Evolutionary conservation across 2,329 filamentous ascomycete species (phyloP), one percentile per base, ranked within the genome.

Genomic region (Claviceps humidiphila): DNA sequence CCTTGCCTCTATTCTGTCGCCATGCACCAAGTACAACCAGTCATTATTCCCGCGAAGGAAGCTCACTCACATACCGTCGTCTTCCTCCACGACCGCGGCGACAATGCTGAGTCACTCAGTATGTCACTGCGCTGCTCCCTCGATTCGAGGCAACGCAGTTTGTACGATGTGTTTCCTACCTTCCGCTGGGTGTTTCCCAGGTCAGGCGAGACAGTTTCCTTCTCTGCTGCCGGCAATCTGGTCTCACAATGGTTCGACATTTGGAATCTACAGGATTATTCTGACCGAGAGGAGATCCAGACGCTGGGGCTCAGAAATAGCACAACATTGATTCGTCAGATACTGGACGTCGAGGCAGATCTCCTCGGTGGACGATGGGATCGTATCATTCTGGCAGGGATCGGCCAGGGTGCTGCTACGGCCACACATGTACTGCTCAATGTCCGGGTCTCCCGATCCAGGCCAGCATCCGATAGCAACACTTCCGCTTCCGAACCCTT

Each of bases 191-290:
- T 77, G 6, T 77, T 77, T 51, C 73, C 74, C 9, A 66, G 68
- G 50, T 71, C 73, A 1, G 67, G 68, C 11, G 22, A 59, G 39
- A 59, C 61, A 50, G 42, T 61, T 49, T 58, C 61, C 46, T 63
- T 65, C 51, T 54, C 50, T 4, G 54, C 51, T 14, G 56, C 55
- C 7, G 2, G 34, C 16, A 26, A 64, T 26, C 54, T 59, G 7
- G 52, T 57, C 52, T 64, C 68, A 8, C 72, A 75, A 57, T 78
- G 74, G 75, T 78, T 77, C 58, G 74, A 78, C 58, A 66, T 76
- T 39, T 73, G 67, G 64, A 71, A 72, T 49, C 62, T 69, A 0
- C 57, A 63, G 17, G 61, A 72, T 52, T 69, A 72, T 16, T 48
- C 63, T 1, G 62, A 71, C n/a, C 58, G 62, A 16, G 71, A 76